Percentiles rank a stretch among this genome's conserved stretches.
Evolutionary conservation across 148 eudicot species (phyloP).

Genomic region (Fagopyrum tataricum): DNA sequence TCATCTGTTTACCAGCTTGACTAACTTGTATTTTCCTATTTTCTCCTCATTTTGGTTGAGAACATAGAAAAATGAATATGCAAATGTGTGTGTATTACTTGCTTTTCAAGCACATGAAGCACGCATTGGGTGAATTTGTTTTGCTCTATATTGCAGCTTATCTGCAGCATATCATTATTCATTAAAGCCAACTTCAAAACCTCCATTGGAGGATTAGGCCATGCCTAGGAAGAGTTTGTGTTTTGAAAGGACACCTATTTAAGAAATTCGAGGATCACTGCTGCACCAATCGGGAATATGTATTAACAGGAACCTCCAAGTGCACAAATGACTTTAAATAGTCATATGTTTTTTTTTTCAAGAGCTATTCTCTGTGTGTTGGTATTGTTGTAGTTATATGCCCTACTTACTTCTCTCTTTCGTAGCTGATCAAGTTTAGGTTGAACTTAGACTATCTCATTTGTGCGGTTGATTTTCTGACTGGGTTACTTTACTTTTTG

Average conservation of each 20-base stretch:
- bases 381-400: background rate
- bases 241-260: background rate
- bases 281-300: background rate
- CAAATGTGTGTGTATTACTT: background rate
- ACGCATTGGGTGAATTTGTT: background rate
- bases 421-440: background rate
- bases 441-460: constrained; percentile 10
- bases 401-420: background rate
- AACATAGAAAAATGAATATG: background rate
- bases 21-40: background rate
- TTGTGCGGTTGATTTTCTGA: constrained; percentile 13
- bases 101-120: background rate
- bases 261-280: background rate
- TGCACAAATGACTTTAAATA: background rate
- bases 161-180: background rate
- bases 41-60: background rate
- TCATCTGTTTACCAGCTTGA: background rate
- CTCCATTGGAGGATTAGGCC: background rate
- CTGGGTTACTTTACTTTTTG: constrained; percentile 18
- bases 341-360: background rate
- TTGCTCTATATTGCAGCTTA: background rate
- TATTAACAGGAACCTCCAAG: background rate
- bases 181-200: background rate
- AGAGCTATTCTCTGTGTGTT: background rate
- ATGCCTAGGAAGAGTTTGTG: background rate